These are phyloP conservation scores for Colletotrichum trifolii DNA, from an alignment of 2,329 filamentous ascomycete species.

Conservation along the genomic window DNA sequence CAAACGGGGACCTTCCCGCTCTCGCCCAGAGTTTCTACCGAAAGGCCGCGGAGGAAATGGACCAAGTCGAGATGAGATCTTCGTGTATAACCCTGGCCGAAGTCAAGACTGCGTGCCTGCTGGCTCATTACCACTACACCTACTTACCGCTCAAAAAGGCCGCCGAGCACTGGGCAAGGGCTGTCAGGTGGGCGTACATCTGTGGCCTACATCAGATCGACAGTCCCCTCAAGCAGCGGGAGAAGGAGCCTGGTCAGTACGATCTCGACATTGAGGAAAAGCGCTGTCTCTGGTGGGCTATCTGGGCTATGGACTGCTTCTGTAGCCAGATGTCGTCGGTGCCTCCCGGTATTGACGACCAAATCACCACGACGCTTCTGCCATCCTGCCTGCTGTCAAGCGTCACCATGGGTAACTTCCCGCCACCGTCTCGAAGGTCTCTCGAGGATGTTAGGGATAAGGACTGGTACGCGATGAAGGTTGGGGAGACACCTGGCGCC, in stretches of 20 bases:
- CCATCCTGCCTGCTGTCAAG: not conserved
- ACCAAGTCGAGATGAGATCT: not conserved
- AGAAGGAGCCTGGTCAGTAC: not conserved
- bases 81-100: not conserved
- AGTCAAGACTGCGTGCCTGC: not conserved
- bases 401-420: not conserved
- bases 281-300: slow-evolving; percentile 2
- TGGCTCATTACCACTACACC: slow-evolving; percentile 4
- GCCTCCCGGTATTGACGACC: slow-evolving; percentile 1
- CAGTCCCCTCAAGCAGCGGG: too few species aligned
- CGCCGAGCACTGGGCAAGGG: not conserved
- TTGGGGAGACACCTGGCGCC: not conserved
- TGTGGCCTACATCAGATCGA: slow-evolving; percentile 2
- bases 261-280: not conserved
- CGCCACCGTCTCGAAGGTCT: not conserved
- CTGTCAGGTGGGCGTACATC: slow-evolving; percentile 9
- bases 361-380: not conserved
- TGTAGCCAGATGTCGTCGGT: not conserved
- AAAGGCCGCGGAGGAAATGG: not conserved
- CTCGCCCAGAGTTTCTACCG: not conserved
- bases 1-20: not conserved
- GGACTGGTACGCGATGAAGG: not conserved
- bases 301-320: slow-evolving; percentile 8
- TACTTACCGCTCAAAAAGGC: not conserved
- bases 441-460: not conserved